These are phyloP conservation scores for Stagonosporopsis chrysanthemi DNA, from an alignment of 2,329 filamentous ascomycete genomes.

Conservation along the genomic window DNA sequence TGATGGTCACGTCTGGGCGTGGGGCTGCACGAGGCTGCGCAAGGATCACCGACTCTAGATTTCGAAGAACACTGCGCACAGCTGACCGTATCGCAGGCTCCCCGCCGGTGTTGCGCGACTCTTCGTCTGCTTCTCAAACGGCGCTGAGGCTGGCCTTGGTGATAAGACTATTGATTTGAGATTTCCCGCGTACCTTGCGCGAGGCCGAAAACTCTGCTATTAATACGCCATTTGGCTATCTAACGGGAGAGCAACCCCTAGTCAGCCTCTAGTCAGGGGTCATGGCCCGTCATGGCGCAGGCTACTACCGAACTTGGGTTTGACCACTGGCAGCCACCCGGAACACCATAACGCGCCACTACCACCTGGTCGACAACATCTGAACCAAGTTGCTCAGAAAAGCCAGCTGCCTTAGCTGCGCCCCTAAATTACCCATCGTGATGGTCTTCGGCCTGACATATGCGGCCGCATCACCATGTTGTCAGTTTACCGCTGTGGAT, in stretches of 20 bases:
- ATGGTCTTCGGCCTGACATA: constrained; percentile 7
- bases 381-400: constrained; percentile 8
- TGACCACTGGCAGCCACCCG: constrained; percentile 18
- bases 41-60: constrained; percentile 1
- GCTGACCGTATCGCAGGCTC: background rate
- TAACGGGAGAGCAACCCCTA: constrained; percentile 21
- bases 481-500: constrained; percentile 12
- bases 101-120: constrained; percentile 4
- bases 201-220: constrained; percentile 16
- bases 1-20: constrained; percentile 4
- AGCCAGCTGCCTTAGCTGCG: constrained; percentile 12
- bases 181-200: constrained; percentile 18
- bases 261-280: constrained; percentile 22
- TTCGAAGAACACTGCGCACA: background rate
- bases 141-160: constrained; percentile 5
- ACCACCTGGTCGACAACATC: constrained; percentile 17
- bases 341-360: constrained; percentile 16
- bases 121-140: constrained; percentile 1
- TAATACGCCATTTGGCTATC: constrained; percentile 9
- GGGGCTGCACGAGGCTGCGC: constrained; percentile 13
- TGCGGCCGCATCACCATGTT: constrained; percentile 2
- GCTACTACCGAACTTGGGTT: constrained; percentile 14
- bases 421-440: constrained; percentile 5
- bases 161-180: constrained; percentile 23
- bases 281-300: constrained; percentile 11